Evolutionary conservation across 306 rosid genomes (phyloP).

Genomic region (Cucurbita argyrosperma): DNA sequence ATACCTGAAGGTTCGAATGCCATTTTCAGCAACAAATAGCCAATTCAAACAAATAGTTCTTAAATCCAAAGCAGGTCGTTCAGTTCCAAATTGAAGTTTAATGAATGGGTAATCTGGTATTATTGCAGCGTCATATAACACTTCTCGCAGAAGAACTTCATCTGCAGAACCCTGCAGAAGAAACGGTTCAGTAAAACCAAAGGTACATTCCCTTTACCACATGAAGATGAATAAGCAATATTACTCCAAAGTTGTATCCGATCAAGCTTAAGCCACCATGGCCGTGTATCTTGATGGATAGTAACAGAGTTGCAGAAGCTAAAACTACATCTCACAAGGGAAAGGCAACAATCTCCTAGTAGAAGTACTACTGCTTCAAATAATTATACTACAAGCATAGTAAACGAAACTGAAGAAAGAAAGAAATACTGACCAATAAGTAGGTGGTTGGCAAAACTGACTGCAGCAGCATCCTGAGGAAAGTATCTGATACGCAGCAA

Average conservation of each 20-base stretch:
- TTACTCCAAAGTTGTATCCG: background rate
- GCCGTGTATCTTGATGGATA: background rate
- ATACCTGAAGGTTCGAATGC: constrained; percentile 53
- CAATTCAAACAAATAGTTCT: constrained; percentile 49
- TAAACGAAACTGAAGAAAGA: constrained; percentile 7
- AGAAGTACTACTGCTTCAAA: background rate
- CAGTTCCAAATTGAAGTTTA: constrained; percentile 22
- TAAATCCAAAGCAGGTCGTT: constrained; percentile 23
- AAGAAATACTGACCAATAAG: constrained; percentile 51
- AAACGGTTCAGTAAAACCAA: background rate
- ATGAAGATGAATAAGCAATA: background rate
- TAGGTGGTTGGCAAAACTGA: constrained; percentile 53
- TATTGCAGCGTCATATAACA: constrained; percentile 35
- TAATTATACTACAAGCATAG: background rate
- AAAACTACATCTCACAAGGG: background rate
- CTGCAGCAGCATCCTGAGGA: constrained; percentile 64
- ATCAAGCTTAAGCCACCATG: constrained; percentile 1
- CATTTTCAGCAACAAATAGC: constrained; percentile 50
- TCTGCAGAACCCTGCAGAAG: constrained; percentile 41
- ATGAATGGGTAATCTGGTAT: constrained; percentile 37
- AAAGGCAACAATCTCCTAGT: background rate
- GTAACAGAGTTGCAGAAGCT: background rate
- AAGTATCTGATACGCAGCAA: constrained; percentile 45
- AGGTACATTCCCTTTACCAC: background rate
- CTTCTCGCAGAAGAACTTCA: constrained; percentile 34